Evolutionary conservation across 345 rosid species (phyloP).

Genomic region (Clarkia xantiana): DNA sequence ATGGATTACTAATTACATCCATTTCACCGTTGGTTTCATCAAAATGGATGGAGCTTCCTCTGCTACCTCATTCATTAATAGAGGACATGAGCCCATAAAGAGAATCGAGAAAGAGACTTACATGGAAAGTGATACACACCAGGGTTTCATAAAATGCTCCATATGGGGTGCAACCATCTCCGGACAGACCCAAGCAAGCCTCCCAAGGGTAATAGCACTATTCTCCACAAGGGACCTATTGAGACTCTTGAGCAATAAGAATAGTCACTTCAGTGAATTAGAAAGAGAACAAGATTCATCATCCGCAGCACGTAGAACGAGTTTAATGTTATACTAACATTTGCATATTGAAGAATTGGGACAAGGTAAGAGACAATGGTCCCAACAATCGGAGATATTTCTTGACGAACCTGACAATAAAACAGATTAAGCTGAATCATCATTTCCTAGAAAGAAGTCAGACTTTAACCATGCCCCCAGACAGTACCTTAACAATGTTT

Average conservation of each 20-base stretch:
- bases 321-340: slow-evolving; percentile 29
- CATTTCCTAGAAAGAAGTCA: too few species aligned
- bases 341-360: slow-evolving; percentile 65
- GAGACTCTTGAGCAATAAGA: slow-evolving; percentile 36
- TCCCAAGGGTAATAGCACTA: slow-evolving; percentile 93
- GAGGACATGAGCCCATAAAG: too few species aligned
- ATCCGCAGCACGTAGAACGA: background rate
- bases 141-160: slow-evolving; percentile 94
- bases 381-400: slow-evolving; percentile 75
- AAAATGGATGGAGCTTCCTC: too few species aligned
- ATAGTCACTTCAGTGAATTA: too few species aligned
- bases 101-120: slow-evolving; percentile 18
- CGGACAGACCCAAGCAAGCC: slow-evolving; percentile 97
- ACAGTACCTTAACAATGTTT: too few species aligned
- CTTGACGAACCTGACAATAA: slow-evolving; percentile 62
- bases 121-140: slow-evolving; percentile 86
- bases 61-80: too few species aligned
- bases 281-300: background rate
- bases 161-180: slow-evolving; percentile 85
- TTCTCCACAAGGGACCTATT: slow-evolving; percentile 79
- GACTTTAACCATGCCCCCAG: too few species aligned
- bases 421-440: too few species aligned
- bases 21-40: too few species aligned
- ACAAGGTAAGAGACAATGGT: slow-evolving; percentile 52
- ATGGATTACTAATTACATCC: too few species aligned